phyloP scores from a whole-genome alignment of 495 filamentous ascomycete species.

The Penicillium flavigenum region DNA sequence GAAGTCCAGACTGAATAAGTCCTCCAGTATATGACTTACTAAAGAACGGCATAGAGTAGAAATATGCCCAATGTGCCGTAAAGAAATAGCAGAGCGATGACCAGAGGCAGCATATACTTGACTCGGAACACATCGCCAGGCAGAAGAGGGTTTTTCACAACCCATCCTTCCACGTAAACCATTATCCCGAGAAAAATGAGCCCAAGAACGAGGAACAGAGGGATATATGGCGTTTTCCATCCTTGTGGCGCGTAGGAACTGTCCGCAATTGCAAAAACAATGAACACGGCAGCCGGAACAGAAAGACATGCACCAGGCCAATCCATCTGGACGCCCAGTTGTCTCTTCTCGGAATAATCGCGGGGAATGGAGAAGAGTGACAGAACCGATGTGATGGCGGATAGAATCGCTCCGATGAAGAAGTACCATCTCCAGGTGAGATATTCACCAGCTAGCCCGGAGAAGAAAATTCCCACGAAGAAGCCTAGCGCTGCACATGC shows the following conservation, averaged over 20 bases:
- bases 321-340: constrained; percentile 60
- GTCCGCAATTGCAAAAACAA: constrained; percentile 79
- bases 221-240: constrained; percentile 68
- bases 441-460: constrained; percentile 65
- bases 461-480: constrained; percentile 78
- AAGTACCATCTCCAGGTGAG: constrained; percentile 77
- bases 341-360: constrained; percentile 53
- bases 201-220: constrained; percentile 52
- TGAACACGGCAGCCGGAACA: constrained; percentile 63
- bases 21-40: constrained; percentile 50
- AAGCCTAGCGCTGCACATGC: constrained; percentile 77
- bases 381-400: constrained; percentile 48
- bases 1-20: neutral
- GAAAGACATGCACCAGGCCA: constrained; percentile 66
- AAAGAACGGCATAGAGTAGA: constrained; percentile 74
- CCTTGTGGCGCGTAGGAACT: constrained; percentile 65
- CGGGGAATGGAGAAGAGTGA: constrained; percentile 67
- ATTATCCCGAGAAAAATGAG: constrained; percentile 54
- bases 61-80: constrained; percentile 79
- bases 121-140: constrained; percentile 73
- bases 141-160: constrained; percentile 68
- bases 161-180: constrained; percentile 75
- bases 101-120: constrained; percentile 68
- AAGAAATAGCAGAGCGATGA: constrained; percentile 65
- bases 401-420: constrained; percentile 64